Conservation (phyloP, 2,329 filamentous ascomycete genomes). For the Monosporascus sp. region DNA sequence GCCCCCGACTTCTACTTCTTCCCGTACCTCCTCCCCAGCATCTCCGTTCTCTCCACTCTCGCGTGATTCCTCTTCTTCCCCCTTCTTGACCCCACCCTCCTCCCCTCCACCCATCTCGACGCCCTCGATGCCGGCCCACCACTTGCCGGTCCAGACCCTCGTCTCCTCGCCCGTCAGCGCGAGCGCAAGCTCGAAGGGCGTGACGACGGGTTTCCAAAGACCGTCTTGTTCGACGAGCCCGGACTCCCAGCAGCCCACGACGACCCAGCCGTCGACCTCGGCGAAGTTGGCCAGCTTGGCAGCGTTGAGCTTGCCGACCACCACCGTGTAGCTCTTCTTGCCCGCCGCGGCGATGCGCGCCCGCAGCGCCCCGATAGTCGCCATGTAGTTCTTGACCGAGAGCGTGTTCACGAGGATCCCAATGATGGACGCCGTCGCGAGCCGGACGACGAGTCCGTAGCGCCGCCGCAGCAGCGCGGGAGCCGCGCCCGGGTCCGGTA, state of each 20-base stretch:
- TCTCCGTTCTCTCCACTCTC: not conserved
- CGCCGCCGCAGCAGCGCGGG: slow-evolving; percentile 66
- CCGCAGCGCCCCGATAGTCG: slow-evolving; percentile 70
- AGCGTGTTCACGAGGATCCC: slow-evolving; percentile 96
- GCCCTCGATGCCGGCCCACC: slow-evolving; percentile 80
- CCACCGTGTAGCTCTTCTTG: slow-evolving; percentile 94
- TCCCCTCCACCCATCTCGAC: slow-evolving; percentile 42
- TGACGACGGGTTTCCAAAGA: slow-evolving; percentile 85
- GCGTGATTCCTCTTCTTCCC: slow-evolving; percentile 2
- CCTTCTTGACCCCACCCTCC: slow-evolving; percentile 17
- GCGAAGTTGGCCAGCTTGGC: slow-evolving; percentile 96
- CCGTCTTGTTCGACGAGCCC: slow-evolving; percentile 83
- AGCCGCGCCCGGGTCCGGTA: slow-evolving; percentile 36
- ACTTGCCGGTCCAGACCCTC: slow-evolving; percentile 79
- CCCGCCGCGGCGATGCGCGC: slow-evolving; percentile 69
- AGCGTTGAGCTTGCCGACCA: slow-evolving; percentile 92
- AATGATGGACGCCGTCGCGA: slow-evolving; percentile 77
- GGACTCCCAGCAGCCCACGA: slow-evolving; percentile 97
- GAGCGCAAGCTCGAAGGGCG: slow-evolving; percentile 86
- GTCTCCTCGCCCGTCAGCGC: slow-evolving; percentile 70
- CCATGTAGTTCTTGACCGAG: slow-evolving; percentile 83
- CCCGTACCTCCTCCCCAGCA: slow-evolving; percentile 7
- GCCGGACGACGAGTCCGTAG: slow-evolving; percentile 77
- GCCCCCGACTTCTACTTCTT: slow-evolving; percentile 28
- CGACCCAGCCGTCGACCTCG: slow-evolving; percentile 93